Evolutionary conservation across 139 green algal genomes (phyloP), one percentile per base, ranked within the genome.

Genomic region (Desmodesmus armatus): DNA sequence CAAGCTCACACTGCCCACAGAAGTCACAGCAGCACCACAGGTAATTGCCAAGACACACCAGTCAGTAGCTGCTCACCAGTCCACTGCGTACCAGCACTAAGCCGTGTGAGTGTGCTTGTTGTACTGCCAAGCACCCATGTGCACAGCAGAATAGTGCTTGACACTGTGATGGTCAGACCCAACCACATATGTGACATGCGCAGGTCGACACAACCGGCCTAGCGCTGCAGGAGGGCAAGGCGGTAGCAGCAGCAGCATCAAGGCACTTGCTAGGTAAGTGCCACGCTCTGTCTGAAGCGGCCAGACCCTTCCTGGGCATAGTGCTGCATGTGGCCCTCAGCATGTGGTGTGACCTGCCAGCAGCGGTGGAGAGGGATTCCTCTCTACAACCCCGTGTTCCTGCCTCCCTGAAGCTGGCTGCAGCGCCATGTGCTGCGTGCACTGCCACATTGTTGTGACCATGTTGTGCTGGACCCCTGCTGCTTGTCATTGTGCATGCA

Each of bases 121-220:
- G 76, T 41, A 25, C 17, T 60, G 33, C n/a, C 76, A 40, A 77
- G n/a, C 69, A 37, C n/a, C n/a, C 51, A 72, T 21, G 29, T 51
- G 9, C 9, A 5, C 4, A 35, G 7, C 7, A 67, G 35, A 13
- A 49, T 21, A 55, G 7, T 55, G 13, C 13, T 55, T 55, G 47
- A 7, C 47, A 7, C 7, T 55, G 47, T 21, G 7, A 55, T 13
- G 13, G 47, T 55, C 13, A 7, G 47, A n/a, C n/a, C n/a, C n/a
- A n/a, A n/a, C n/a, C n/a, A n/a, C n/a, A n/a, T 75, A 11, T 33
- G 25, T 49, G 9, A 5, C 41, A 23, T 9, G 7, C 79, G 80
- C 35, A 85, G 80, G 92, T 96, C 3, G 90, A 94, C 72, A 93
- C 90, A 19, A 87, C 84, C 27, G 92, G 89, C 0, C 39, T 93